Evolutionary conservation across 495 filamentous ascomycete species (phyloP).

Genomic region (Xylaria cubensis): DNA sequence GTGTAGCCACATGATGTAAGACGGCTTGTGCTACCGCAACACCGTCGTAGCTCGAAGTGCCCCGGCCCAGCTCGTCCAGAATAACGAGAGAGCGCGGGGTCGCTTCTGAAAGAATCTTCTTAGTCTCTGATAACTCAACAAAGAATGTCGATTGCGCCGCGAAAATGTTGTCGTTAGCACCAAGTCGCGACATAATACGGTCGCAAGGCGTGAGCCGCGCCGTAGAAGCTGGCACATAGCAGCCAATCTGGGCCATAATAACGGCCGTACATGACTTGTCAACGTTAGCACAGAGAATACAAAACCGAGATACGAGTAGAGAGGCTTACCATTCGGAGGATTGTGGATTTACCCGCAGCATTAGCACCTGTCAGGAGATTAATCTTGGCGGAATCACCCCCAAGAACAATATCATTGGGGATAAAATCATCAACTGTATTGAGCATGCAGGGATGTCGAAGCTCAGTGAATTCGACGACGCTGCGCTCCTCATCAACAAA

Average conservation of each 20-base stretch:
- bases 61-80: conserved; percentile 94
- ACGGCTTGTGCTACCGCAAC: conserved; percentile 97
- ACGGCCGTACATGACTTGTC: conserved; percentile 81
- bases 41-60: conserved; percentile 93
- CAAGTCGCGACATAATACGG: conserved; percentile 98
- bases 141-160: conserved; percentile 98
- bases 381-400: conserved; percentile 81
- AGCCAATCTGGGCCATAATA: conserved; percentile 98
- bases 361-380: conserved; percentile 95
- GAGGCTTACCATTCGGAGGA: conserved; percentile 84
- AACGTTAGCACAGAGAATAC: conserved; percentile 30
- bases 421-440: conserved; percentile 93
- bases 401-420: conserved; percentile 90
- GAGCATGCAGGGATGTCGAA: conserved; percentile 93
- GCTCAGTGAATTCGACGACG: conserved; percentile 86
- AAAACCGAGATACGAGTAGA: conserved; percentile 1
- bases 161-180: conserved; percentile 99
- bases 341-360: conserved; percentile 97
- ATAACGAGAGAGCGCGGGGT: conserved; percentile 96
- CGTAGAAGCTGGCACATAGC: conserved; percentile 83
- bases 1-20: conserved; percentile 90
- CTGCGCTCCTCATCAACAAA: conserved; percentile 87
- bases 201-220: conserved; percentile 91
- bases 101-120: conserved; percentile 96
- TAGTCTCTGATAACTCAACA: conserved; percentile 95